Base-by-base conservation (phyloP, 2,329 filamentous ascomycete genomes). In the Knufia fluminis region DNA sequence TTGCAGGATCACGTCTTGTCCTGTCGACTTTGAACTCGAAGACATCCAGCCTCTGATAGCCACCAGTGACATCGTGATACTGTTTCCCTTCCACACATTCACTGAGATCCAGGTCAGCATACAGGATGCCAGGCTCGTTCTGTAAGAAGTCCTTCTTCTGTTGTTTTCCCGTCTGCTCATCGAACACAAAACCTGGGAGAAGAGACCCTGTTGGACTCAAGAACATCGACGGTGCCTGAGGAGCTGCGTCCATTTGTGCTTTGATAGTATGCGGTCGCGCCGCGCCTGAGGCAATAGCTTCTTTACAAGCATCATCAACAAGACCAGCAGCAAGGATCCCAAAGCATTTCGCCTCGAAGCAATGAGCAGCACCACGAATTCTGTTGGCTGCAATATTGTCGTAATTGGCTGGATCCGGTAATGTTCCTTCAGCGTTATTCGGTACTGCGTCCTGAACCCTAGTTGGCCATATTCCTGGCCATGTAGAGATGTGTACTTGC, bases 321-420 rank as follows among this genome's bases (percentile, higher is more conserved):
- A 67, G 57, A 0, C 69, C 70, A 0, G 71, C 66, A 53, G 73
- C 75, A 14, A 76, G 58, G 1, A 79, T 68, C 0, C 75, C 76
- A 41, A 78, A 79, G 38, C 70, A 74, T 54, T 79, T 79, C 0
- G 72, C 75, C 49, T 79, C 77, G 53, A 80, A 79, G 53, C 75
- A 78, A 57, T 79, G 75, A 2, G 74, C 74, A 0, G 74, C 74
- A 1, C 73, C 70, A 2, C 76, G 63, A 0, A 65, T 74, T n/a
- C 68, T 63, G 52, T 79, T 79, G 0, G 75, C 75, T 0, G 70
- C 64, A 1, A 77, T 62, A 52, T 79, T 78, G 53, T 79, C 73
- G 53, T 77, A 79, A 38, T 77, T 73, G 53, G 23, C 44, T 42
- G 33, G 33, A 16, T 3, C 20, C 45, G 7, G 43, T 32, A 39